These are phyloP conservation scores for Colletotrichum agaves DNA, from an alignment of 2,329 filamentous ascomycete species.

Conservation along the genomic window DNA sequence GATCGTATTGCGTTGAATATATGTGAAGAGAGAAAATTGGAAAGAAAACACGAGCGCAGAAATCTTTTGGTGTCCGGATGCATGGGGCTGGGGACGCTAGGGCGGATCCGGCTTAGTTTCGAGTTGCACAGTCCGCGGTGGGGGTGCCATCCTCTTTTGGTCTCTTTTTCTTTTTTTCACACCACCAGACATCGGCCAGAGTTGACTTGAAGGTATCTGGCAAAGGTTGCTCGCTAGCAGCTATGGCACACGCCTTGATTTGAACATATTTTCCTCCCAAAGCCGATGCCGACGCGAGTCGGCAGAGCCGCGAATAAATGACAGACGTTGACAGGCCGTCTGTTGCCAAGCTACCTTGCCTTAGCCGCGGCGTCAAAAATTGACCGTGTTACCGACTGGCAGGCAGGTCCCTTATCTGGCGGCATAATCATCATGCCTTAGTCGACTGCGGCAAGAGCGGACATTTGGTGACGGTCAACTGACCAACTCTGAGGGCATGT, in stretches of 20 bases:
- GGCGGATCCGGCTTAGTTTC: slow-evolving; percentile 23
- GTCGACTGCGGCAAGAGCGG: neutral
- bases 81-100: slow-evolving; percentile 18
- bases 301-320: neutral
- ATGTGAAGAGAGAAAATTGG: neutral
- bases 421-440: neutral
- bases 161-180: neutral
- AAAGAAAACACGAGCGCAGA: slow-evolving; percentile 14
- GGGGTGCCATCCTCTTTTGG: neutral
- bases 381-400: neutral
- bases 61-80: slow-evolving; percentile 20
- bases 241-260: neutral
- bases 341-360: slow-evolving; percentile 11
- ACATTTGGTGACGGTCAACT: slow-evolving; percentile 6
- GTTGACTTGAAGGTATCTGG: slow-evolving; percentile 9
- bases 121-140: neutral
- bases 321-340: neutral
- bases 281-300: slow-evolving; percentile 1
- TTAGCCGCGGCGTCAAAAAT: neutral
- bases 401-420: neutral
- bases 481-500: neutral
- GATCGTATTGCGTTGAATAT: slow-evolving; percentile 36
- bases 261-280: neutral
- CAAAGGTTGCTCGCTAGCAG: slow-evolving; percentile 5
- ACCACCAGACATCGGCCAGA: too few relatives aligned